A percentile compares a stretch with the other conserved stretches of the same genome.
These are phyloP conservation scores for Neurospora terricola DNA, from an alignment of 495 filamentous ascomycete genomes.

Conservation along the genomic window DNA sequence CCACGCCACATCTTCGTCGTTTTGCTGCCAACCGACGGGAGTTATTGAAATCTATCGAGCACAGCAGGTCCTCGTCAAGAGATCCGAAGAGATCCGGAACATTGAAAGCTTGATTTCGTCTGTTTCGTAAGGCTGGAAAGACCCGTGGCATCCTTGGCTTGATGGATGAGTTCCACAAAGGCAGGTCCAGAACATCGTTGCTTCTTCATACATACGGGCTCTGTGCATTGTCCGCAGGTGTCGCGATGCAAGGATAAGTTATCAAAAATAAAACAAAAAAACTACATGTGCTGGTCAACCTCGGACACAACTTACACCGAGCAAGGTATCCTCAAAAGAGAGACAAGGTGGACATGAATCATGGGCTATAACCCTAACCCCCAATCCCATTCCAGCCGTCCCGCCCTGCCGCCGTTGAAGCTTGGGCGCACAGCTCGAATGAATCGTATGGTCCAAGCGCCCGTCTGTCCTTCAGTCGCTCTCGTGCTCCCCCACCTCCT, in stretches of 20 bases:
- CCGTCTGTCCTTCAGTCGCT: background rate
- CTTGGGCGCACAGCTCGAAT: background rate
- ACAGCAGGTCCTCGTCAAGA: background rate
- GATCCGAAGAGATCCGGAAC: background rate
- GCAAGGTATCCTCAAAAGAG: background rate
- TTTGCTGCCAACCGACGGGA: background rate
- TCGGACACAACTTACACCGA: background rate
- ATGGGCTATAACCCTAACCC: background rate
- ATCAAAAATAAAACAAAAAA: background rate
- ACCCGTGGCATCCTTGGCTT: background rate
- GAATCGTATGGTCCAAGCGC: background rate
- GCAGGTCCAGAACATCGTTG: background rate
- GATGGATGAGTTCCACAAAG: background rate
- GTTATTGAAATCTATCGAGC: background rate
- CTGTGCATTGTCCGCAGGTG: background rate
- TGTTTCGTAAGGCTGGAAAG: background rate
- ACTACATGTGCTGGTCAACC: background rate
- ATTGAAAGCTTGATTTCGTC: background rate
- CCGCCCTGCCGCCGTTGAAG: background rate
- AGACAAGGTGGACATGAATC: background rate
- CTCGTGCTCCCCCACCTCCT: slow-evolving; percentile 2
- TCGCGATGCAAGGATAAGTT: background rate
- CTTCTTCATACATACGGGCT: background rate
- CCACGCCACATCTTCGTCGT: background rate
- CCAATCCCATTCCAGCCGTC: background rate